Conservation (phyloP, 2,329 filamentous ascomycete genomes). For the Cryphonectria parasitica region DNA sequence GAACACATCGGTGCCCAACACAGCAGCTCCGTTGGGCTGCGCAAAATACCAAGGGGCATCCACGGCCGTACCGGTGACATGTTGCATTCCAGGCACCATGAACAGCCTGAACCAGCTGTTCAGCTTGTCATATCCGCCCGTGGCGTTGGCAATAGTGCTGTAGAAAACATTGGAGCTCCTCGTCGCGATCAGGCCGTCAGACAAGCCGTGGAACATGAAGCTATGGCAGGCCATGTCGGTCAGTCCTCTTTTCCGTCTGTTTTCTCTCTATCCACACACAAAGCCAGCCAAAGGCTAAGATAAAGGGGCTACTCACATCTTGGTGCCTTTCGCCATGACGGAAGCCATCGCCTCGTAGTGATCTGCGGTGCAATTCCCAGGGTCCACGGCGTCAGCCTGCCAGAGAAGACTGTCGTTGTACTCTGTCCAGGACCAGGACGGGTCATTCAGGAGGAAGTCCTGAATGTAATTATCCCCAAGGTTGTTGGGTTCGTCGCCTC, state of each 20-base stretch:
- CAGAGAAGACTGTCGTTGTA: conserved; percentile 36
- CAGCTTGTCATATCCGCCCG: conserved; percentile 40
- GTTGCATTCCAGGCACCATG: conserved; percentile 53
- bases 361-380: conserved; percentile 38
- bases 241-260: not conserved
- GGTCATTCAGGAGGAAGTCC: conserved; percentile 37
- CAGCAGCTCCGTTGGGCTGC: conserved; percentile 36
- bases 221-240: not conserved
- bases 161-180: conserved; percentile 41
- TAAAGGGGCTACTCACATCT: conserved; percentile 35
- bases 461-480: conserved; percentile 36
- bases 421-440: conserved; percentile 38
- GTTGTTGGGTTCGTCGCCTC: conserved; percentile 29
- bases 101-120: conserved; percentile 57
- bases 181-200: conserved; percentile 43
- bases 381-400: conserved; percentile 34
- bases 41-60: conserved; percentile 43
- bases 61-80: conserved; percentile 44
- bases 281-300: not conserved
- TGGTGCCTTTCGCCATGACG: conserved; percentile 42
- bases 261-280: no score
- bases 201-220: conserved; percentile 46
- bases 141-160: conserved; percentile 39
- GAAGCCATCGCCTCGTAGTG: conserved; percentile 34
- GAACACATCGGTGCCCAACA: conserved; percentile 34